A percentile compares a stretch with the other conserved stretches of the same genome.
Conservation (phyloP, 31 red algal genomes). For the Odonthalia washingtoniensis region DNA sequence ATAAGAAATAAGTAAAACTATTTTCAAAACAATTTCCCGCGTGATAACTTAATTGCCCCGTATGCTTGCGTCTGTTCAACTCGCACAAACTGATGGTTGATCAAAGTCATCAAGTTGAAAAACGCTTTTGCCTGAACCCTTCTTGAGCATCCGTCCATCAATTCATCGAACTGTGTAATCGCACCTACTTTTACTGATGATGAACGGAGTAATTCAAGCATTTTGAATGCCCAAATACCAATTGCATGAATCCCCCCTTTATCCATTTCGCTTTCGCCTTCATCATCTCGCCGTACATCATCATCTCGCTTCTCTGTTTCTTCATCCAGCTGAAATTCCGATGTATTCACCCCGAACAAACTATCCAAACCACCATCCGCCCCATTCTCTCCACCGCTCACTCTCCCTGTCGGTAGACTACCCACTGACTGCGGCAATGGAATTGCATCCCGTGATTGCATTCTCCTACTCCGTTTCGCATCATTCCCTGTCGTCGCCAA, state of each 20-base stretch:
- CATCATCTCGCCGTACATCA: too few species aligned
- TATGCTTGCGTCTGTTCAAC: constrained; percentile 49
- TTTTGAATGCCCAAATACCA: constrained; percentile 57
- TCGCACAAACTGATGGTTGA: constrained; percentile 36
- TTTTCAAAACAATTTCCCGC: constrained; percentile 32
- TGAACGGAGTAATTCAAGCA: constrained; percentile 57
- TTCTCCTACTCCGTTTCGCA: too few species aligned
- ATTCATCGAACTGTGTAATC: constrained; percentile 43
- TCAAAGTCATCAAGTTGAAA: constrained; percentile 53
- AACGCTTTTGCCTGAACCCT: constrained; percentile 56
- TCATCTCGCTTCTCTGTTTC: constrained; percentile 49
- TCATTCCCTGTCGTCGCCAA: too few species aligned
- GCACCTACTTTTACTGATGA: neutral
- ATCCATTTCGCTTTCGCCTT: neutral
- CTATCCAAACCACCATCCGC: constrained; percentile 18
- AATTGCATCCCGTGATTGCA: too few species aligned
- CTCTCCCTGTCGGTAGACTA: neutral
- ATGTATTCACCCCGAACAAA: constrained; percentile 13
- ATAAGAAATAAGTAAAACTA: neutral
- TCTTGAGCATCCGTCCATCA: constrained; percentile 57
- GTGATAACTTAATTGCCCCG: constrained; percentile 34
- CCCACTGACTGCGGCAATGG: neutral
- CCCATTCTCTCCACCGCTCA: neutral
- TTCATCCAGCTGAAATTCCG: constrained; percentile 60
- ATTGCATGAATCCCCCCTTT: constrained; percentile 33